These are phyloP conservation scores for Pseudoscleropodium purum DNA, from an alignment of 225 moss, liverwort and hornwort species.

Conservation along the genomic window DNA sequence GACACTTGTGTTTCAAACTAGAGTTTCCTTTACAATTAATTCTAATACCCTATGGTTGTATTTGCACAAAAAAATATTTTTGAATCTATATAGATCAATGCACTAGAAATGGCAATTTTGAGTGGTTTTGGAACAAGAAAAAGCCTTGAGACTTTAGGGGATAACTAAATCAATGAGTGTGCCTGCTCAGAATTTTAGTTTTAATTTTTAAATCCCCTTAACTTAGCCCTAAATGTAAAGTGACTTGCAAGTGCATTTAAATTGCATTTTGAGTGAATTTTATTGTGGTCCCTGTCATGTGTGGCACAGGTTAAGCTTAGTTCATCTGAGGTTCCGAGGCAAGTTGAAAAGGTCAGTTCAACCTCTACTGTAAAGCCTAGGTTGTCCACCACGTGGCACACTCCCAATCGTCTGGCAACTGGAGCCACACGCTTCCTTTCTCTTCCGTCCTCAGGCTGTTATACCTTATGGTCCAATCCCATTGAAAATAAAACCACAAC, in stretches of 20 bases:
- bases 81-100: accelerated
- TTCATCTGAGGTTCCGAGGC: too few relatives aligned
- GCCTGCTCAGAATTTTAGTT: too few relatives aligned
- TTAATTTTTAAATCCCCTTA: neutral
- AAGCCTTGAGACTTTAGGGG: neutral
- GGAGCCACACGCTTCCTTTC: neutral
- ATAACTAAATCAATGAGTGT: too few relatives aligned
- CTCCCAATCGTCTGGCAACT: neutral
- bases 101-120: neutral
- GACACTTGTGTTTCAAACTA: too few relatives aligned
- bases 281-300: neutral
- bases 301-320: neutral
- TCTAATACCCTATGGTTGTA: neutral
- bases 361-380: neutral
- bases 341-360: neutral
- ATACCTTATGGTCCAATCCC: neutral
- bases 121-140: neutral
- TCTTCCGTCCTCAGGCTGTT: neutral
- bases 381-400: neutral
- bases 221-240: neutral
- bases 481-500: neutral
- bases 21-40: too few relatives aligned
- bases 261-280: neutral
- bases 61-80: neutral
- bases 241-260: neutral